Conservation (phyloP, 2,329 filamentous ascomycete species). For the Trichoderma afroharzianum region DNA sequence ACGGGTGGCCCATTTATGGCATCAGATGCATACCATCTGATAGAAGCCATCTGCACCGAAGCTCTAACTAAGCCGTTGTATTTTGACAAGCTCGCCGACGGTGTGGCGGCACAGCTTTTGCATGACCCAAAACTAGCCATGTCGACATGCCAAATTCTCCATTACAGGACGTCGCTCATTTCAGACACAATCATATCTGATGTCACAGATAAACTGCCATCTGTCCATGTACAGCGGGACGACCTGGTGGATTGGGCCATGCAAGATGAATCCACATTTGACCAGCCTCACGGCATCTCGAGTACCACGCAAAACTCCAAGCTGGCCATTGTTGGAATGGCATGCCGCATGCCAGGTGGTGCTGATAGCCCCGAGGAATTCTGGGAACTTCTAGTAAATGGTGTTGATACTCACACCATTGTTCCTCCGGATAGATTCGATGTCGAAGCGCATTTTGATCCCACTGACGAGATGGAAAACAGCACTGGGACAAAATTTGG, state of each 20-base stretch:
- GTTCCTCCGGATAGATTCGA: conserved; percentile 67
- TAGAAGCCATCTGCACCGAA: neutral
- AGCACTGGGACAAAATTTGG: conserved; percentile 67
- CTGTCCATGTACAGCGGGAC: neutral
- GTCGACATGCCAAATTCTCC: neutral
- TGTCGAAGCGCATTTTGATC: conserved; percentile 62
- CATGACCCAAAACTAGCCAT: neutral
- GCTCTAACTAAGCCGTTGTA: neutral
- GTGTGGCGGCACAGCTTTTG: neutral
- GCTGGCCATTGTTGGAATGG: conserved; percentile 73
- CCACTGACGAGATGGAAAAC: conserved; percentile 64
- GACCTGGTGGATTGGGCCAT: neutral
- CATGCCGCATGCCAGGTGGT: conserved; percentile 43
- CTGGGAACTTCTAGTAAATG: conserved; percentile 66
- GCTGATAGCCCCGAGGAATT: conserved; percentile 41
- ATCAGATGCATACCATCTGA: neutral
- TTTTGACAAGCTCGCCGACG: neutral
- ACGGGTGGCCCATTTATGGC: neutral
- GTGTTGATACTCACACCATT: conserved; percentile 61
- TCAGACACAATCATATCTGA: neutral
- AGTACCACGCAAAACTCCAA: conserved; percentile 41
- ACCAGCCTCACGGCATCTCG: neutral
- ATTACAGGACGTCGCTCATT: neutral
- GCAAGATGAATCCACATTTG: neutral
- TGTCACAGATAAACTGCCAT: neutral